Conservation (phyloP, 768 basidiomycete species). For the Artomyces pyxidatus region DNA sequence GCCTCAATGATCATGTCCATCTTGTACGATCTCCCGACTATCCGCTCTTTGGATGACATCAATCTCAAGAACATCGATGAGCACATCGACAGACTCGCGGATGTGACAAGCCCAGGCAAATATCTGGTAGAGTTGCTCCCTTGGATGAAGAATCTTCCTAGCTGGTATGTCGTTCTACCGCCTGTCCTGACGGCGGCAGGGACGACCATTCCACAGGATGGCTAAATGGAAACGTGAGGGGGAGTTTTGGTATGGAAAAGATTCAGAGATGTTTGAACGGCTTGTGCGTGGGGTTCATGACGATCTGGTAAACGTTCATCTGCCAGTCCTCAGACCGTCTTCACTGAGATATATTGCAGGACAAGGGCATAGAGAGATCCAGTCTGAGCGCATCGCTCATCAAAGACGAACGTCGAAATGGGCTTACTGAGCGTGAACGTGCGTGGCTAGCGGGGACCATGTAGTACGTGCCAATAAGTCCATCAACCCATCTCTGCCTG, state of each 20-base stretch:
- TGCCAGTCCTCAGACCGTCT: neutral
- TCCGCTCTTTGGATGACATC: conserved; percentile 6
- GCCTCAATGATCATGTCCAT: conserved; percentile 13
- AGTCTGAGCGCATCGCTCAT: conserved; percentile 6
- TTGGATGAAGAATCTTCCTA: conserved; percentile 16
- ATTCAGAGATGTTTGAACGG: conserved; percentile 10
- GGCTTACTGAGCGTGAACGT: conserved; percentile 2
- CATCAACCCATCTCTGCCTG: neutral
- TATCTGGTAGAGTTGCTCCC: conserved; percentile 15
- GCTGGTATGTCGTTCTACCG: neutral
- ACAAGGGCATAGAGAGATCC: conserved; percentile 6
- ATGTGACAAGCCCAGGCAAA: conserved; percentile 10
- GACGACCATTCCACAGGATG: neutral
- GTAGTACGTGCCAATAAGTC: conserved; percentile 6
- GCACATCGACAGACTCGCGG: conserved; percentile 8
- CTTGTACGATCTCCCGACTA: conserved; percentile 9
- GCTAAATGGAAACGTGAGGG: conserved; percentile 18
- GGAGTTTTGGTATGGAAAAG: conserved; percentile 12
- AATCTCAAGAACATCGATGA: conserved; percentile 9
- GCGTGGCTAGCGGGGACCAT: conserved; percentile 7
- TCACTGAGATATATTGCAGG: neutral
- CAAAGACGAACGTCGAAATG: conserved; percentile 6
- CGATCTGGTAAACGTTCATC: conserved; percentile 8
- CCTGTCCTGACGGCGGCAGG: neutral
- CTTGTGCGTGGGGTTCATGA: conserved; percentile 6